Evolutionary conservation across 2,329 filamentous ascomycete genomes (phyloP).

Genomic region (Cladophialophora carrionii): DNA sequence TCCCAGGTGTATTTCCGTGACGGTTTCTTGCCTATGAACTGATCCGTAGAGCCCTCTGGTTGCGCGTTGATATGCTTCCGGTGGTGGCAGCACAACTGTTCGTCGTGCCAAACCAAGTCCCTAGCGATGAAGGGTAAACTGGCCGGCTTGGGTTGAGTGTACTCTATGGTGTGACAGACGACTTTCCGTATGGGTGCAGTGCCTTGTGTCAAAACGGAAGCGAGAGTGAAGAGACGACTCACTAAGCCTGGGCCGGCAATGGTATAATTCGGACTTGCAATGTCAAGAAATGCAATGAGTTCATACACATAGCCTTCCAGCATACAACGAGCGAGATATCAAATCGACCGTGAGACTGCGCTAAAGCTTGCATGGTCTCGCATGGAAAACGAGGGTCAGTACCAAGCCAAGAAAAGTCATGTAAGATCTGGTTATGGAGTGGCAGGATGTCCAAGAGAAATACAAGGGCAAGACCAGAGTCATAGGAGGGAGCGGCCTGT

Average conservation of each 20-base stretch:
- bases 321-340: background rate
- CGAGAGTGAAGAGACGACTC: background rate
- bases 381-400: background rate
- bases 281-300: background rate
- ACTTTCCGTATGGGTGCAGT: background rate
- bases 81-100: background rate
- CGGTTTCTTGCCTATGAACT: background rate
- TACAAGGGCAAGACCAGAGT: background rate
- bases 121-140: background rate
- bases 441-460: background rate
- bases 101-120: background rate
- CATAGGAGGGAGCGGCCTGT: background rate
- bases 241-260: background rate
- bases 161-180: background rate
- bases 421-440: background rate
- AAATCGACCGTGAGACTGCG: background rate
- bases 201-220: background rate
- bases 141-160: background rate
- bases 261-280: background rate
- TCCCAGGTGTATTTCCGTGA: background rate
- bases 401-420: background rate
- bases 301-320: background rate
- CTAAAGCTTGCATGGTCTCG: background rate
- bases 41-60: background rate
- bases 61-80: background rate